These are phyloP conservation scores for Sanguinoderma infundibulare DNA, from an alignment of 1,284 basidiomycete species.

Conservation along the genomic window DNA sequence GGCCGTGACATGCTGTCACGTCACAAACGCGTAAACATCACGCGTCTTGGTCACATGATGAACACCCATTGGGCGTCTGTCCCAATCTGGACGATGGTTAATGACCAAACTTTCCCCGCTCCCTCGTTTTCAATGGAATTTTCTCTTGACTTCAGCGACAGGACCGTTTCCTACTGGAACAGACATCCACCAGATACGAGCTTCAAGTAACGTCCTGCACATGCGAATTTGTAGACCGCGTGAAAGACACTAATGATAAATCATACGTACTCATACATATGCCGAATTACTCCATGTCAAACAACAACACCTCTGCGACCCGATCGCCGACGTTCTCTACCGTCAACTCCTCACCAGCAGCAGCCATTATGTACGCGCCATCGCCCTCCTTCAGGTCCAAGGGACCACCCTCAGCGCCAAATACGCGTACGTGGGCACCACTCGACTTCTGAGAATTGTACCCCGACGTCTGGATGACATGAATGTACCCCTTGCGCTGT, in stretches of 20 bases:
- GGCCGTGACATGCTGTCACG: background rate
- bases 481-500: conserved; percentile 54
- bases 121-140: no score
- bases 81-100: background rate
- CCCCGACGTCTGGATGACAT: conserved; percentile 77
- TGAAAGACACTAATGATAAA: background rate
- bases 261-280: background rate
- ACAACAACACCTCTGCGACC: conserved; percentile 72
- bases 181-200: no score
- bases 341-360: conserved; percentile 47
- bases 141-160: no score
- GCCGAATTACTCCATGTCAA: conserved; percentile 62
- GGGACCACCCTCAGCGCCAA: conserved; percentile 44
- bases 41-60: conserved; percentile 17
- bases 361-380: conserved; percentile 66
- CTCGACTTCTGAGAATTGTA: conserved; percentile 61
- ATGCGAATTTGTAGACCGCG: no score
- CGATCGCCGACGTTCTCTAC: conserved; percentile 64
- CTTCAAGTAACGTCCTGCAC: no score
- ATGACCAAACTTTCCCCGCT: no score
- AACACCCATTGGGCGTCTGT: background rate
- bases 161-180: no score
- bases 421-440: conserved; percentile 53
- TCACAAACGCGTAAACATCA: conserved; percentile 19
- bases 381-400: conserved; percentile 65